These are phyloP conservation scores for Xerophyta viscosa DNA, from an alignment of 106 monocot genomes.

Conservation along the genomic window DNA sequence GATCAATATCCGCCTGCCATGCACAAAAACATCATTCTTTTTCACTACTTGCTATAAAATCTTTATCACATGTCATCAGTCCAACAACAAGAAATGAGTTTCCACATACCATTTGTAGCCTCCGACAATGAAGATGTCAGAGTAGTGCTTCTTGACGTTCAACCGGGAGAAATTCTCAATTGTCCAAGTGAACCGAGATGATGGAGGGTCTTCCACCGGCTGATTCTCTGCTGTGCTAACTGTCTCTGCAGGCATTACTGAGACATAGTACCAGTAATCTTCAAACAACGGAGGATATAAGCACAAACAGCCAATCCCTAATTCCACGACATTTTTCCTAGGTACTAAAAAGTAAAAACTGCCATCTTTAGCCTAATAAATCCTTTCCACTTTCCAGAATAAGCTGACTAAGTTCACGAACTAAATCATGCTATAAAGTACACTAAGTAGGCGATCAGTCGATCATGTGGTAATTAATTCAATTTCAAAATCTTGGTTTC, in stretches of 20 bases:
- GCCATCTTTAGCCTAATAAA: too few species aligned
- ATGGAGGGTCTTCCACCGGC: slow-evolving; percentile 72
- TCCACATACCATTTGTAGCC: slow-evolving; percentile 73
- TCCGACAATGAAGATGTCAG: slow-evolving; percentile 73
- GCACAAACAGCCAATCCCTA: background rate
- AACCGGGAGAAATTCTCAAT: slow-evolving; percentile 91
- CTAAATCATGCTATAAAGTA: too few species aligned
- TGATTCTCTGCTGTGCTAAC: slow-evolving; percentile 60
- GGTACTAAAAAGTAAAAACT: too few species aligned
- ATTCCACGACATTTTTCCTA: too few species aligned
- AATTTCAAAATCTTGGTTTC: too few species aligned
- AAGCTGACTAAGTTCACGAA: too few species aligned
- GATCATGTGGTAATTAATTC: too few species aligned
- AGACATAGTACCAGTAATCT: background rate
- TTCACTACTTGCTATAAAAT: too few species aligned
- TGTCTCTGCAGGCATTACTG: slow-evolving; percentile 42
- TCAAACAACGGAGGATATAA: slow-evolving; percentile 1
- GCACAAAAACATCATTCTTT: too few species aligned
- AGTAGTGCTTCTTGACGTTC: slow-evolving; percentile 86
- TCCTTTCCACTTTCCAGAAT: too few species aligned
- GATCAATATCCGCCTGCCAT: slow-evolving; percentile 64
- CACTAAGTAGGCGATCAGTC: too few species aligned
- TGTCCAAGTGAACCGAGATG: slow-evolving; percentile 81
- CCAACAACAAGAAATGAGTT: background rate
- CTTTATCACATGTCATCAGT: too few species aligned